Evolutionary conservation across 2,329 filamentous ascomycete genomes (phyloP), one percentile per base, ranked within the genome.

Genomic region (Ceratocystis huliohia): DNA sequence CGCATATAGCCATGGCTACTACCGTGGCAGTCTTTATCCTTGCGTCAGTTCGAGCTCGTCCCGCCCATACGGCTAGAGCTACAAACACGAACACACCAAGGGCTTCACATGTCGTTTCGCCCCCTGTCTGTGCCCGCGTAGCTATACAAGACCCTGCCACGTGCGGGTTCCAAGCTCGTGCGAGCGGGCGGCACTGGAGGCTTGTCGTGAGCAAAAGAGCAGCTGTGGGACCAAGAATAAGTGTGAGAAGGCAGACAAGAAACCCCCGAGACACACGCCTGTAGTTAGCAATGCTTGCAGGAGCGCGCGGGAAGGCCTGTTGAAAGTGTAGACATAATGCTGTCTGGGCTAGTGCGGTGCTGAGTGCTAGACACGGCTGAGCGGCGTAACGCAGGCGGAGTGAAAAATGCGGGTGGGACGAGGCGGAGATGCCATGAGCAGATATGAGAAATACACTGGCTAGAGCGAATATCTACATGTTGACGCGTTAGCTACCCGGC

Each of bases 271-370:
- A 75, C 75, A 76, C 13, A 69, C 69, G 45, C 33, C 2, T 48
- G 45, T 48, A 20, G 45, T 10, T 48, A 6, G 45, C 45, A 10
- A 20, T 2, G 5, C 45, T 48, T n/a, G 46, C 10, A 50, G 6
- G 17, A 22, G 17, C n/a, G 17, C 17, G 46, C 8, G 53, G 28
- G 48, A 17, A 25, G 17, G 75, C 70, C 15, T 72, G 70, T 46
- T 75, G 71, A 59, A 77, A 73, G 66, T 74, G 74, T 20, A 77
- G 71, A 63, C 73, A 76, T 50, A 76, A 74, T 41, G 76, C 75
- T 28, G 75, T 73, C 69, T 76, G 75, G 71, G 72, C 73, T 57
- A 76, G 70, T 0, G 75, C 74, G 6, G 73, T 72, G 61, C 70
- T 75, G 72, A 65, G 17, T 8, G 74, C 72, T 44, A 75, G 71